phyloP scores from a whole-genome alignment of 83 land plant genomes.

The Thuja plicata region DNA sequence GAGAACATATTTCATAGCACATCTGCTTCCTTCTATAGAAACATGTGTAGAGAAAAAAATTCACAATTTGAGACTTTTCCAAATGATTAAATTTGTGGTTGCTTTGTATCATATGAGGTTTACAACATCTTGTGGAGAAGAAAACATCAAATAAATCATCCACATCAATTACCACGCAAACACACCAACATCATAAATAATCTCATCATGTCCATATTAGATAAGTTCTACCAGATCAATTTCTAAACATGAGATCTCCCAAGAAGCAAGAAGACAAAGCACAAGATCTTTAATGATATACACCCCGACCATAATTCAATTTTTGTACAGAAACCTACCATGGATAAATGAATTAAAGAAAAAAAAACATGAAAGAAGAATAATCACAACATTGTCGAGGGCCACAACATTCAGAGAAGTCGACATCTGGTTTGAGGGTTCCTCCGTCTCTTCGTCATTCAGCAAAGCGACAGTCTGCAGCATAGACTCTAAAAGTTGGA shows the following conservation, averaged over 20 bases:
- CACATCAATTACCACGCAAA: background rate
- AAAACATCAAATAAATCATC: background rate
- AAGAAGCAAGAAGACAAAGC: background rate
- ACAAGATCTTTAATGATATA: background rate
- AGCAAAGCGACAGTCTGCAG: conserved; percentile 84
- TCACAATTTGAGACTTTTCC: background rate
- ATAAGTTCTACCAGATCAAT: background rate
- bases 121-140: background rate
- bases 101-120: background rate
- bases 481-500: conserved; percentile 84
- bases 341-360: background rate
- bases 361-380: background rate
- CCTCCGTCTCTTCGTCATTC: conserved; percentile 84
- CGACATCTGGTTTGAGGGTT: conserved; percentile 45
- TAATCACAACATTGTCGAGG: conserved; percentile 87
- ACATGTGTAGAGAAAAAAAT: background rate
- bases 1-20: background rate
- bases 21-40: background rate
- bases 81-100: background rate
- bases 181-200: background rate
- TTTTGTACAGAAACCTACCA: background rate
- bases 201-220: background rate
- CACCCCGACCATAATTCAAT: background rate
- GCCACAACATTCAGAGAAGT: conserved; percentile 92
- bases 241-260: background rate